phyloP scores from a whole-genome alignment of 768 basidiomycete species.

The Rhizopogon salebrosus region DNA sequence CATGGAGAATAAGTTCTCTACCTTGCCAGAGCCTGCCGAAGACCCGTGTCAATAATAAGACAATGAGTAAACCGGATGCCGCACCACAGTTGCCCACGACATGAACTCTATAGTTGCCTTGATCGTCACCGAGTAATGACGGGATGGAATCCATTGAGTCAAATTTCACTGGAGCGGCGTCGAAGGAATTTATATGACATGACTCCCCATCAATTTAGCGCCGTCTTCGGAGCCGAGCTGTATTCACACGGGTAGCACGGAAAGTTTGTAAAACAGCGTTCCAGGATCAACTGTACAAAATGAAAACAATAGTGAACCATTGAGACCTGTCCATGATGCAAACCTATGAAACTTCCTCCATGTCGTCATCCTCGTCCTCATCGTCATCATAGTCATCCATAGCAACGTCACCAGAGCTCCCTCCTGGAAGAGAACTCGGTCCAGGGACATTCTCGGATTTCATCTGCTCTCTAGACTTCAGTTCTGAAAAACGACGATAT shows the following conservation, averaged over 20 bases:
- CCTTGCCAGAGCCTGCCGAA: conserved; percentile 35
- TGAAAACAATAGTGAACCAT: neutral
- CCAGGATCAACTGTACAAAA: conserved; percentile 4
- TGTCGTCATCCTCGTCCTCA: conserved; percentile 50
- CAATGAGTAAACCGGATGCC: conserved; percentile 6
- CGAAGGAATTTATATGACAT: neutral
- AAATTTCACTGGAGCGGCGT: too few species aligned
- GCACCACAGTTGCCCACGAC: conserved; percentile 51
- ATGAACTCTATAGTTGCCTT: conserved; percentile 43
- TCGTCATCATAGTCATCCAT: conserved; percentile 43
- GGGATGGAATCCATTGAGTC: conserved; percentile 7
- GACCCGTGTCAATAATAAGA: neutral
- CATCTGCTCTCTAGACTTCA: conserved; percentile 25
- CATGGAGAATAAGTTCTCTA: neutral
- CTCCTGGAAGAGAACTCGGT: conserved; percentile 23
- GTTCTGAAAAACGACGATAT: neutral
- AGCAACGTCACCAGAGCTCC: conserved; percentile 13
- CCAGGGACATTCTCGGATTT: conserved; percentile 44
- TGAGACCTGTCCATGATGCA: conserved; percentile 5
- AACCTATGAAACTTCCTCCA: conserved; percentile 64
- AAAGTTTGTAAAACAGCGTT: neutral
- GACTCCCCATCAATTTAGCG: neutral
- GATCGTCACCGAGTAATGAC: conserved; percentile 37
- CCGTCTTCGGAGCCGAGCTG: neutral
- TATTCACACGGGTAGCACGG: neutral